Base-by-base conservation (phyloP, 2,329 filamentous ascomycete genomes). In the Emmonsiellopsis sp. region DNA sequence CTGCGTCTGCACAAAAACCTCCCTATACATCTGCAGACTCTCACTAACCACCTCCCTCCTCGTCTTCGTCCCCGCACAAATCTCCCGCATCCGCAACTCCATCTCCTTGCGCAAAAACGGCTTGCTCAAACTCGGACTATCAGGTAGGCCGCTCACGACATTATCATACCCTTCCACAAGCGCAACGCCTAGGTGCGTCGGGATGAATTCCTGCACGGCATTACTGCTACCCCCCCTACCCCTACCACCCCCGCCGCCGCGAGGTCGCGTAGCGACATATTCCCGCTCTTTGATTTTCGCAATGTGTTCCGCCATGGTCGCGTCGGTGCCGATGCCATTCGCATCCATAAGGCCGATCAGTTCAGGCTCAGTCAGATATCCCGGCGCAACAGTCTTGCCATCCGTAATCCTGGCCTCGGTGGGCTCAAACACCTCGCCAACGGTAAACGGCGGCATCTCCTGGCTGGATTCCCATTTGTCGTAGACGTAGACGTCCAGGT, bases 221-320 rank as follows among this genome's bases (percentile, higher is more conserved):
- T 75, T 73, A 43, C 73, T 71, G 37, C 74, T 72, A 51, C 67
- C 68, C 52, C 65, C 61, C 32, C 67, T 66, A 26, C 20, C 20
- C 43, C 74, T 71, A 38, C 74, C 72, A 32, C 67, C 67, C 44
- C 72, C 65, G 47, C 72, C 65, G 15, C 74, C 74, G 49, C 74
- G 78, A 64, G 77, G 65, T 72, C 82, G 65, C 65, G 86, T 85
- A 54, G 83, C 81, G 49, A 90, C 92, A 64, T 98, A 98, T 61
- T 91, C 79, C 55, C 93, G 79, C 55, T 91, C 83, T 69, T 97
- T 90, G 62, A 98, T 95, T 70, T 92, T 98, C 55, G 88, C 84
- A 63, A 98, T 98, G 66, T 98, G 93, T 63, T 98, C 93, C 0
- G 93, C 93, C 93, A 98, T 98, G 1, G 93, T 98, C 6, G 93